phyloP scores from a whole-genome alignment of 2,329 filamentous ascomycete species.

The Lecanicillium sp. region DNA sequence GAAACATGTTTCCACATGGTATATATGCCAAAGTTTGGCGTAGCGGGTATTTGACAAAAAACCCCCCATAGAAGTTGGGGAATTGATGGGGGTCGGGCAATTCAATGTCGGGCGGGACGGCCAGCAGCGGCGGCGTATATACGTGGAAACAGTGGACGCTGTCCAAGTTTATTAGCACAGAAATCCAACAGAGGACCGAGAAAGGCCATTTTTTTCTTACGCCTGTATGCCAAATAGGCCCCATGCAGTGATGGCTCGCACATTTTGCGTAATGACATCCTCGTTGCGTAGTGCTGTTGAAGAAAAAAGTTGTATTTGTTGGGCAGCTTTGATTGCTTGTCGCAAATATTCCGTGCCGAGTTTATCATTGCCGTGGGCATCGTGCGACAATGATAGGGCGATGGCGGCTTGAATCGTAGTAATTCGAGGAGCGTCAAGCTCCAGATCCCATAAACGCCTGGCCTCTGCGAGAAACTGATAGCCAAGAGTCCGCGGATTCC shows the following conservation, averaged over 20 bases:
- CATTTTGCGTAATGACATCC: background rate
- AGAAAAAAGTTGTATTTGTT: background rate
- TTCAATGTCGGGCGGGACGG: background rate
- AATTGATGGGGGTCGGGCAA: background rate
- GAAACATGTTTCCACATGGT: background rate
- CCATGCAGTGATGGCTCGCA: background rate
- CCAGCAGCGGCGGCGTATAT: background rate
- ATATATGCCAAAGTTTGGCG: background rate
- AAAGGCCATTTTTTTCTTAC: background rate
- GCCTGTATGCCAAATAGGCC: background rate
- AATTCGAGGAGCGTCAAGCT: slow-evolving; percentile 14
- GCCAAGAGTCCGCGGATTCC: slow-evolving; percentile 22
- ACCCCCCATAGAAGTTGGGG: background rate
- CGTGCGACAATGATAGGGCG: slow-evolving; percentile 20
- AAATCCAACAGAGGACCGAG: background rate
- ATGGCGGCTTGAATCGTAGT: slow-evolving; percentile 26
- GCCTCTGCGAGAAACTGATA: slow-evolving; percentile 28
- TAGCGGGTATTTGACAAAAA: background rate
- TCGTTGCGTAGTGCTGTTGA: background rate
- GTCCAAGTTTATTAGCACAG: background rate
- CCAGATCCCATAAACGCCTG: slow-evolving; percentile 23
- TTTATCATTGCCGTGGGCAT: slow-evolving; percentile 25
- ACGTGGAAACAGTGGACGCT: background rate
- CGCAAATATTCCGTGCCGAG: slow-evolving; percentile 24
- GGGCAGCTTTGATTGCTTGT: slow-evolving; percentile 17